A percentile compares a stretch with the other conserved stretches of the same genome.
phyloP scores from a whole-genome alignment of 495 filamentous ascomycete genomes.

The Amphirosellinia nigrospora region DNA sequence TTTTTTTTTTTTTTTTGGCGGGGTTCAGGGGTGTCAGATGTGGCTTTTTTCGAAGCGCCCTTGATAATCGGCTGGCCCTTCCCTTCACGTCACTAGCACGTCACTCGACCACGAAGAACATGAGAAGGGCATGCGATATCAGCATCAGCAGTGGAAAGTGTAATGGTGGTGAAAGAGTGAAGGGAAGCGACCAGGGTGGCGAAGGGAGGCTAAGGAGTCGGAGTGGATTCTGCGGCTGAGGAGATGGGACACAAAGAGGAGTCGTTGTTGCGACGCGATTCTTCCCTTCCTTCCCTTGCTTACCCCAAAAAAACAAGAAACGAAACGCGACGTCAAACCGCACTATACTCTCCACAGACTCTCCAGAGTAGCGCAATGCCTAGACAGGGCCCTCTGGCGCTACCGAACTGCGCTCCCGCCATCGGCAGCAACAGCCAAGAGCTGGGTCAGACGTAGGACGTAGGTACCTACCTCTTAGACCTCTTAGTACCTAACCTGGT shows the following conservation, averaged over 20 bases:
- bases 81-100: not conserved
- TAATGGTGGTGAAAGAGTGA: slow-evolving; percentile 23
- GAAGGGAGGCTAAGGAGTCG: not conserved
- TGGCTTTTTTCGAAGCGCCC: not conserved
- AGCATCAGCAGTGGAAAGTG: not conserved
- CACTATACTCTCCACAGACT: not conserved
- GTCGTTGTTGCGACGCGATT: not conserved
- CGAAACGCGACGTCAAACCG: not conserved
- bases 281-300: not conserved
- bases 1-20: too few species aligned
- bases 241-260: slow-evolving; percentile 12
- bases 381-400: too few species aligned
- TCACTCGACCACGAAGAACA: not conserved
- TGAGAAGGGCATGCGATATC: not conserved
- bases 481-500: not conserved
- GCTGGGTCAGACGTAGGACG: too few species aligned
- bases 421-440: not conserved
- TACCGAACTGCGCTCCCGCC: not conserved
- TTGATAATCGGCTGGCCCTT: not conserved
- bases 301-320: slow-evolving; percentile 15
- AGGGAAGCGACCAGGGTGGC: slow-evolving; percentile 11
- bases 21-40: not conserved
- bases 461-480: not conserved
- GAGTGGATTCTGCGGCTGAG: slow-evolving; percentile 21
- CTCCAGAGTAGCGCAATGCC: not conserved